Conservation (phyloP, 2,329 filamentous ascomycete species). For the Clonostachys rhizophaga region DNA sequence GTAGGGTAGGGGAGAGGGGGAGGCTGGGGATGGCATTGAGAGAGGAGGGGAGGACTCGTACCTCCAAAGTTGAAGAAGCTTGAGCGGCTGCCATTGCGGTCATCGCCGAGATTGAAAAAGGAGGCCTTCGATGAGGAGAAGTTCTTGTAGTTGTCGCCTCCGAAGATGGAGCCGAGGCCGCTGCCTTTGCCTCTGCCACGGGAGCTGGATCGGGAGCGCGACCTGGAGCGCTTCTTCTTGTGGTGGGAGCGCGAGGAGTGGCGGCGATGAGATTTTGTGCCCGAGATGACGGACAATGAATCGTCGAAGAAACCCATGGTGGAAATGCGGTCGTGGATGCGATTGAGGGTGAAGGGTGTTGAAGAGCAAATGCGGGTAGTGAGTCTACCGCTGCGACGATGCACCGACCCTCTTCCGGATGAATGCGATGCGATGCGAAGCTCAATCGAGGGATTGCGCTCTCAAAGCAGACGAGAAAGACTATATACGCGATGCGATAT, state of each 20-base stretch:
- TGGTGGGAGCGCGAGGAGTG: conserved; percentile 18
- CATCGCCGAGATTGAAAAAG: conserved; percentile 40
- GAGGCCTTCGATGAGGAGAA: conserved; percentile 32
- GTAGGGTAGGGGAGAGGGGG: conserved; percentile 1
- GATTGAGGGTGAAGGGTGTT: not conserved
- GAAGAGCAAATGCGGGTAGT: not conserved
- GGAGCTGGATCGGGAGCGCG: conserved; percentile 32
- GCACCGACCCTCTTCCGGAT: too few relatives aligned
- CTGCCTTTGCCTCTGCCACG: conserved; percentile 18
- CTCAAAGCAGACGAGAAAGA: not conserved
- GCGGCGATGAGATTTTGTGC: conserved; percentile 14
- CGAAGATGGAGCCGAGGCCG: conserved; percentile 25
- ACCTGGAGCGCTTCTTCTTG: conserved; percentile 27
- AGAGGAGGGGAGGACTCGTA: conserved; percentile 7
- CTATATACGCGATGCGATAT: too few relatives aligned
- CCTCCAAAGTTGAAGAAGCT: conserved; percentile 40
- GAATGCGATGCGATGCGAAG: not conserved
- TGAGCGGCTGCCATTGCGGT: conserved; percentile 31
- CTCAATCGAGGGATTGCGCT: not conserved
- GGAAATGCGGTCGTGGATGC: not conserved
- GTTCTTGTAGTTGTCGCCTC: conserved; percentile 24
- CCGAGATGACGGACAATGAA: conserved; percentile 20
- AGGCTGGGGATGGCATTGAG: not conserved
- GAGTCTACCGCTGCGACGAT: too few relatives aligned
- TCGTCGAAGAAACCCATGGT: conserved; percentile 24